Evolutionary conservation across 2,329 filamentous ascomycete species (phyloP).

Genomic region (Hymenotorrendiella dingleyae): DNA sequence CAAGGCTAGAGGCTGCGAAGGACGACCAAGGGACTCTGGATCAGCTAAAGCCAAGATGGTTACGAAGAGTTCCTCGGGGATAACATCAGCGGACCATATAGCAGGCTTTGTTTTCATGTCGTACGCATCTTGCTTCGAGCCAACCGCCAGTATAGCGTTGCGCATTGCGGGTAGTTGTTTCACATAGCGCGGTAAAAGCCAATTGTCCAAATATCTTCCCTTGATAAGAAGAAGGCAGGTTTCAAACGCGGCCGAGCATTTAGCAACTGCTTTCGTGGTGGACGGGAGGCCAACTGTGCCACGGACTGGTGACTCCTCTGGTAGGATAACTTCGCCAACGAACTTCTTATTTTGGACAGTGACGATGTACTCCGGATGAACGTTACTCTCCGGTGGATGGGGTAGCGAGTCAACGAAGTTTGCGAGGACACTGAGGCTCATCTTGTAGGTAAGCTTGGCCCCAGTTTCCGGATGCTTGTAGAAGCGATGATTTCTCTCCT

Average conservation of each 20-base stretch:
- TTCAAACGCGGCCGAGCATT: slow-evolving; percentile 83
- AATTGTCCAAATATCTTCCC: slow-evolving; percentile 61
- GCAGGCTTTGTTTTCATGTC: slow-evolving; percentile 72
- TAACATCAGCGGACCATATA: slow-evolving; percentile 55
- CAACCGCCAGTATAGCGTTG: slow-evolving; percentile 82
- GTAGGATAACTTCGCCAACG: slow-evolving; percentile 73
- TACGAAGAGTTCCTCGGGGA: slow-evolving; percentile 51
- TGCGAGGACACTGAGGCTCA: slow-evolving; percentile 64
- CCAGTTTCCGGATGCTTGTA: slow-evolving; percentile 62
- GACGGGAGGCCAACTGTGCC: slow-evolving; percentile 58
- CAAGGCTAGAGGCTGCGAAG: slow-evolving; percentile 60
- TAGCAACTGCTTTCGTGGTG: slow-evolving; percentile 68
- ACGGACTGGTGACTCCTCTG: slow-evolving; percentile 65
- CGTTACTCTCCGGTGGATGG: slow-evolving; percentile 33
- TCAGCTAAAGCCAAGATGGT: slow-evolving; percentile 54
- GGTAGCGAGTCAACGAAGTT: slow-evolving; percentile 69
- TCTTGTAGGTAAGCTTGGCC: slow-evolving; percentile 72
- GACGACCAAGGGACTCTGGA: slow-evolving; percentile 49
- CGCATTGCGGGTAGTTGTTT: slow-evolving; percentile 73
- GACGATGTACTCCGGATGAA: slow-evolving; percentile 55
- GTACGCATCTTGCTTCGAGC: slow-evolving; percentile 70
- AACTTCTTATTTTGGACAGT: slow-evolving; percentile 52
- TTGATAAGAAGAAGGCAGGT: slow-evolving; percentile 66
- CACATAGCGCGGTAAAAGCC: slow-evolving; percentile 67
- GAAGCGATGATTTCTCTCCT: slow-evolving; percentile 33